Conservation (phyloP, 495 filamentous ascomycete genomes). For the Elasticomyces elasticus region DNA sequence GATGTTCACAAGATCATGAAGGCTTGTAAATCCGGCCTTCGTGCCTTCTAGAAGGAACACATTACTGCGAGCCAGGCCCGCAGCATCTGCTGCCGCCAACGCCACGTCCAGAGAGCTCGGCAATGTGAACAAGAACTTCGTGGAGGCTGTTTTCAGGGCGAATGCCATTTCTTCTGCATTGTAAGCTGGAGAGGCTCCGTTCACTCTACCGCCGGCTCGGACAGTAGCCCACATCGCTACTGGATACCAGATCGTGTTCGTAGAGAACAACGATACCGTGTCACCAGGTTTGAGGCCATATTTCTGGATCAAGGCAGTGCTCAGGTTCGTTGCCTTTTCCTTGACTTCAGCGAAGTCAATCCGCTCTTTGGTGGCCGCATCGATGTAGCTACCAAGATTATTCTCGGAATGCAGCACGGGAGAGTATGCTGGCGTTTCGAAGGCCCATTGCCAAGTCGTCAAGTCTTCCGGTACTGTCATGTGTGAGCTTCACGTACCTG, state of each 20-base stretch:
- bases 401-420: conserved; percentile 30
- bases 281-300: conserved; percentile 41
- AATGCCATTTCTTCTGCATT: conserved; percentile 53
- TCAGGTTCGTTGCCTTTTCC: conserved; percentile 41
- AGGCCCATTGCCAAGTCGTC: conserved; percentile 51
- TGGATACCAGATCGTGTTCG: conserved; percentile 52
- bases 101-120: conserved; percentile 42
- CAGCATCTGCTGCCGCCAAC: conserved; percentile 39
- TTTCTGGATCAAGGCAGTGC: conserved; percentile 43
- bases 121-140: conserved; percentile 47
- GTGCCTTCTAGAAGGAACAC: conserved; percentile 48
- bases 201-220: conserved; percentile 40
- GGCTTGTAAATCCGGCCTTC: conserved; percentile 36
- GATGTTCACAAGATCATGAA: conserved; percentile 39
- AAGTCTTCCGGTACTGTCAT: conserved; percentile 41
- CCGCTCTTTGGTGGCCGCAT: conserved; percentile 44
- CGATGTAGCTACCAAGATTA: conserved; percentile 41
- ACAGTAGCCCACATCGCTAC: conserved; percentile 46
- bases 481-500: conserved; percentile 4
- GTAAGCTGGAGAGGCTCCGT: conserved; percentile 49
- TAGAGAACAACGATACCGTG: conserved; percentile 46
- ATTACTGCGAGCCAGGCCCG: conserved; percentile 38
- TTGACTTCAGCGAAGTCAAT: conserved; percentile 45
- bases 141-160: conserved; percentile 43
- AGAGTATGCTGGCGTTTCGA: conserved; percentile 41